These are phyloP conservation scores for Amphirosellinia nigrospora DNA, from an alignment of 495 filamentous ascomycete genomes.

Conservation along the genomic window DNA sequence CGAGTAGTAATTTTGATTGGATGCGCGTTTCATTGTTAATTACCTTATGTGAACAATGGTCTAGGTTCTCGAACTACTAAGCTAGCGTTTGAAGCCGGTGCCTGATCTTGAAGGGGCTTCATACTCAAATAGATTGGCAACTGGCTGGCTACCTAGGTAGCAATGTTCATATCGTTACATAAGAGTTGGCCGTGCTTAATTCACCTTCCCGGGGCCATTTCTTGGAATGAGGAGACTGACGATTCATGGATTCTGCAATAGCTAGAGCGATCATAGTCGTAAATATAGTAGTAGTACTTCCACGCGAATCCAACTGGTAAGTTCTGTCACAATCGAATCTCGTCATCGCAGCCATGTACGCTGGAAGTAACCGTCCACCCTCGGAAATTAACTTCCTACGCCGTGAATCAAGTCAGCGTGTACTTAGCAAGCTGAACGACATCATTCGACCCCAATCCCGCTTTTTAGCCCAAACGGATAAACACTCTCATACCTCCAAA, in stretches of 20 bases:
- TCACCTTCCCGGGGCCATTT: not conserved
- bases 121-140: constrained; percentile 25
- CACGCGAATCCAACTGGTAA: not conserved
- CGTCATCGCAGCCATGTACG: not conserved
- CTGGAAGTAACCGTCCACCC: not conserved
- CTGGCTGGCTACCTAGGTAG: too few species aligned
- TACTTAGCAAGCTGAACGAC: not conserved
- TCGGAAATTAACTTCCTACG: not conserved
- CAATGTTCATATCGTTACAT: not conserved
- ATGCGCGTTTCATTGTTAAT: constrained; percentile 39
- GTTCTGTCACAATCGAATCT: not conserved
- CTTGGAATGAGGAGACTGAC: not conserved
- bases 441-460: not conserved
- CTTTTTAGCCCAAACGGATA: not conserved
- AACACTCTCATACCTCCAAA: not conserved
- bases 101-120: constrained; percentile 31
- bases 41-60: constrained; percentile 26
- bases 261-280: not conserved
- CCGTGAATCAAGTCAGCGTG: not conserved
- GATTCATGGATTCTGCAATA: not conserved
- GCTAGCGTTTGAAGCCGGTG: constrained; percentile 28
- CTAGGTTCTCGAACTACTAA: constrained; percentile 28
- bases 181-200: too few species aligned
- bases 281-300: not conserved
- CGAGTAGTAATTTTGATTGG: constrained; percentile 35